phyloP scores from a whole-genome alignment of 2,329 filamentous ascomycete species.

The Monosporascus sp. region DNA sequence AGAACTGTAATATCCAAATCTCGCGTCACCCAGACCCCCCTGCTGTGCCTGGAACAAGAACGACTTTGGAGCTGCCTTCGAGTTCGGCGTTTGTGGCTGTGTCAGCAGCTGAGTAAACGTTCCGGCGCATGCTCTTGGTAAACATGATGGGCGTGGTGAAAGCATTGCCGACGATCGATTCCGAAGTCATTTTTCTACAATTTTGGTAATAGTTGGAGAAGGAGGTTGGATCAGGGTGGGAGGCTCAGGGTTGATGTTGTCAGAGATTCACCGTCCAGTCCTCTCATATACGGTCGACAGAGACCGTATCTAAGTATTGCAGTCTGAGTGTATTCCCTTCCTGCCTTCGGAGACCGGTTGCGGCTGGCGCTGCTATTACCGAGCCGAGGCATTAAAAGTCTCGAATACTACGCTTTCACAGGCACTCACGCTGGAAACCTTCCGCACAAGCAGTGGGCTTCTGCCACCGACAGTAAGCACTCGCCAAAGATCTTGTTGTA shows the following conservation, averaged over 20 bases:
- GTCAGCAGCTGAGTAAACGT: conserved; percentile 19
- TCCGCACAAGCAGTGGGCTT: too few species aligned
- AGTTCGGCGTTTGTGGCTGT: conserved; percentile 13
- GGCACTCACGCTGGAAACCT: too few species aligned
- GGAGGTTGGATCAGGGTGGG: neutral
- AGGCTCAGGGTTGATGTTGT: neutral
- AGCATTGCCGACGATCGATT: conserved; percentile 7
- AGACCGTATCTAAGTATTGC: too few species aligned
- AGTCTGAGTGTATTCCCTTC: too few species aligned
- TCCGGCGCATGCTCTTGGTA: conserved; percentile 17
- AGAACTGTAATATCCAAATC: neutral
- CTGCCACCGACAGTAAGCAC: too few species aligned
- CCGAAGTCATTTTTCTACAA: neutral
- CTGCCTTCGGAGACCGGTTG: too few species aligned
- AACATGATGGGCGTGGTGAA: conserved; percentile 16
- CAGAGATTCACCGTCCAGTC: neutral
- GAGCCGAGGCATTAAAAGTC: too few species aligned
- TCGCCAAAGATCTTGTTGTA: too few species aligned
- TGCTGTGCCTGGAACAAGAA: neutral
- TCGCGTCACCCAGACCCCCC: neutral
- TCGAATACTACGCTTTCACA: too few species aligned
- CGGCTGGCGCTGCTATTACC: too few species aligned
- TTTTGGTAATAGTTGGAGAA: neutral
- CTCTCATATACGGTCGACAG: neutral
- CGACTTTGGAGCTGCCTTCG: conserved; percentile 8